Percentiles rank a stretch among this genome's conserved stretches.
phyloP scores from a whole-genome alignment of 73 alveolate species.

The Stentor roeselii region DNA sequence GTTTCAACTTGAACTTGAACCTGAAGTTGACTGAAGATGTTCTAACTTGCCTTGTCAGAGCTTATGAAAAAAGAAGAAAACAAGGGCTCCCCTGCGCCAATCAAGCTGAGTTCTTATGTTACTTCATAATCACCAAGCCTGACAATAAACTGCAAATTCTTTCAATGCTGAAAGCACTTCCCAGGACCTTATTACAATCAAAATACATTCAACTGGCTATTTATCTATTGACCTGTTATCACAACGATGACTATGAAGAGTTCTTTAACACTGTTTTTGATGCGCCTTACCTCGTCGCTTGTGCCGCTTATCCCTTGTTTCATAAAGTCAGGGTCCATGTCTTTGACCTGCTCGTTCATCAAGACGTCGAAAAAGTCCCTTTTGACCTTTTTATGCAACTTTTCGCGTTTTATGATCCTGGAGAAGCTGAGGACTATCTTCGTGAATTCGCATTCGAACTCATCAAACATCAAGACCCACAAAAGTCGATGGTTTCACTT shows the following conservation, averaged over 20 bases:
- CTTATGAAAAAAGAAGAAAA: neutral
- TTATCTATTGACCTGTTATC: neutral
- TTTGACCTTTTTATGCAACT: neutral
- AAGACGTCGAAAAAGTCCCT: neutral
- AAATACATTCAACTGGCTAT: neutral
- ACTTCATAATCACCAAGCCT: neutral
- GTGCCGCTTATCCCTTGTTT: neutral
- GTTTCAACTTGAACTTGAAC: neutral
- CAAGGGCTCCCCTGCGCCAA: neutral
- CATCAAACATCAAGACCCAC: neutral
- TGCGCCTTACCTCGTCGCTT: constrained; percentile 10
- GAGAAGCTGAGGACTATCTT: neutral
- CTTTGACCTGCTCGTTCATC: neutral
- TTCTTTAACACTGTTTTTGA: neutral
- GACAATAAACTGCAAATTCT: neutral
- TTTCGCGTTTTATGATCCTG: neutral
- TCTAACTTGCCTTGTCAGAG: constrained; percentile 8
- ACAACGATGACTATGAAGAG: neutral
- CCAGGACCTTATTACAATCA: neutral
- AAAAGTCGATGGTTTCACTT: neutral
- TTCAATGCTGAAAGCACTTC: neutral
- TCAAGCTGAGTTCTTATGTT: neutral
- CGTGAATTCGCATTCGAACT: neutral
- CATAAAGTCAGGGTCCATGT: neutral
- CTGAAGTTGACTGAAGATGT: neutral